Percentiles rank a stretch among this genome's conserved stretches.
Evolutionary conservation across 2,329 filamentous ascomycete species (phyloP).

Genomic region (Clonostachys rhizophaga): DNA sequence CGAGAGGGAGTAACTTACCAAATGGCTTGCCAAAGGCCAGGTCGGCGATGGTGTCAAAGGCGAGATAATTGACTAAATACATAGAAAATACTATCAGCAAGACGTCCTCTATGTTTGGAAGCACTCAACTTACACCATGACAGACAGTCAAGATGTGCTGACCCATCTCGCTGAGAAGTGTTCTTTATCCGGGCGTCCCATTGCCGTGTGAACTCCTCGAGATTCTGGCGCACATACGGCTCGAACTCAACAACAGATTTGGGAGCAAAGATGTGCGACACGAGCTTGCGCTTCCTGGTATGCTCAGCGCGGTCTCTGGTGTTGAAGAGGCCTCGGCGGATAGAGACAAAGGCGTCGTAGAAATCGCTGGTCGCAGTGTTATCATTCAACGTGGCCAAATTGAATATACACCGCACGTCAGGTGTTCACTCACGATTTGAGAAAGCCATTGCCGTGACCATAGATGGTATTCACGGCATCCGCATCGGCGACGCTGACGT

Average conservation of each 20-base stretch:
- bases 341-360: slow-evolving; percentile 89
- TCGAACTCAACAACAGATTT: slow-evolving; percentile 83
- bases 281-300: slow-evolving; percentile 81
- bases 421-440: slow-evolving; percentile 54
- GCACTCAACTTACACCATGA: slow-evolving; percentile 52
- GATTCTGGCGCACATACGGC: slow-evolving; percentile 79
- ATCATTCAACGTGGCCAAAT: not conserved
- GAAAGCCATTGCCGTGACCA: slow-evolving; percentile 72
- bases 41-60: slow-evolving; percentile 44
- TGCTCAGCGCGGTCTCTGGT: slow-evolving; percentile 79
- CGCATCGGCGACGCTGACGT: slow-evolving; percentile 77
- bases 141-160: slow-evolving; percentile 65
- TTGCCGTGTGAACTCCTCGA: slow-evolving; percentile 67
- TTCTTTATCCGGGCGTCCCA: slow-evolving; percentile 60
- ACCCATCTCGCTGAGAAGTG: not conserved
- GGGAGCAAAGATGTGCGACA: slow-evolving; percentile 80
- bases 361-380: slow-evolving; percentile 56
- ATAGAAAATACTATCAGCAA: too few species aligned
- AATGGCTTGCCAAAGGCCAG: slow-evolving; percentile 48
- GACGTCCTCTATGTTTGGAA: too few species aligned
- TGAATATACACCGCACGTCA: not conserved
- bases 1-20: slow-evolving; percentile 8
- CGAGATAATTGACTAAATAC: slow-evolving; percentile 36
- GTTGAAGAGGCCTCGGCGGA: slow-evolving; percentile 83
- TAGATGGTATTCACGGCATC: slow-evolving; percentile 74